phyloP scores from a whole-genome alignment of 78 protist genomes.

The Dictyostelium purpureum region DNA sequence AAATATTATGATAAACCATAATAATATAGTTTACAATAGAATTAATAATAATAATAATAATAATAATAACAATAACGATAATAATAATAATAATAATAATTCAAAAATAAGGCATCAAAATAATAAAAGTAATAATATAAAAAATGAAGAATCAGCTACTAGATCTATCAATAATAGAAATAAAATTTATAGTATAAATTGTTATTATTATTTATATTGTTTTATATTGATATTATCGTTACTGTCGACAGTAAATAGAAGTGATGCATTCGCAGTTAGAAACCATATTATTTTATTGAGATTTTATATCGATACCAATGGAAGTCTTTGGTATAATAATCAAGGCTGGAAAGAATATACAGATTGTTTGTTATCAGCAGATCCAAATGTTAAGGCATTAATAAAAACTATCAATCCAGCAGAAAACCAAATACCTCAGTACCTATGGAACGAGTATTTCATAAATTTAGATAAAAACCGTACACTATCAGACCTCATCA shows the following conservation, averaged over 20 bases:
- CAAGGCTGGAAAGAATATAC: conserved; percentile 29
- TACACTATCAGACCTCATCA: not conserved
- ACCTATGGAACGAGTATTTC: not conserved
- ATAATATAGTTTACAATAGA: not conserved
- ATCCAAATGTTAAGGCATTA: not conserved
- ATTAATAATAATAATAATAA: not conserved
- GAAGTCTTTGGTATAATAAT: not conserved
- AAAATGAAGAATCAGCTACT: not conserved
- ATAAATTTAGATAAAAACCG: not conserved
- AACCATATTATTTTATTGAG: conserved; percentile 9
- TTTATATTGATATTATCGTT: not conserved
- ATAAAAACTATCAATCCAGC: not conserved
- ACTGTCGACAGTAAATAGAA: not conserved
- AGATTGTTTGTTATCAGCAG: not conserved
- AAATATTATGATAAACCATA: too few species aligned
- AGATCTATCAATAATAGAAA: not conserved
- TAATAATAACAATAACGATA: not conserved
- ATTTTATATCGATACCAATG: conserved; percentile 3
- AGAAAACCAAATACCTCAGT: not conserved
- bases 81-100: not conserved
- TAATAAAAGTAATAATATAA: not conserved
- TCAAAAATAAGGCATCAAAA: not conserved
- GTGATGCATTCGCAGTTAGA: not conserved
- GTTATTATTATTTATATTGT: not conserved
- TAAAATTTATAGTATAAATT: not conserved